phyloP scores from a whole-genome alignment of 495 filamentous ascomycete genomes.

The Penicillium silybi region DNA sequence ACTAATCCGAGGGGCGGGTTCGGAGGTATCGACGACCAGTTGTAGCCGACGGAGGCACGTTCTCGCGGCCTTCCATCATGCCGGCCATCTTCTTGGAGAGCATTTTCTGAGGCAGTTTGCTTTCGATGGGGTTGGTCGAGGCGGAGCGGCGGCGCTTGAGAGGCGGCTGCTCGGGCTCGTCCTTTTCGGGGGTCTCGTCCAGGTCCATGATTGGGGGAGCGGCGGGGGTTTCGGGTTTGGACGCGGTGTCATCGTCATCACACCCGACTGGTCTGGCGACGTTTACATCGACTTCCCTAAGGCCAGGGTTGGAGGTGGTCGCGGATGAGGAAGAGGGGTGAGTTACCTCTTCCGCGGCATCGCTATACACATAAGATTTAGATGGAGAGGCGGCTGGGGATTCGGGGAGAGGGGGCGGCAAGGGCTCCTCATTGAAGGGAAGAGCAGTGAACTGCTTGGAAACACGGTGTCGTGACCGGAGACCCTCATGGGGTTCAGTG shows the following conservation, averaged over 20 bases:
- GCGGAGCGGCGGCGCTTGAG: constrained; percentile 52
- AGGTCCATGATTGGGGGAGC: constrained; percentile 16
- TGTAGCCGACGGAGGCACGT: constrained; percentile 46
- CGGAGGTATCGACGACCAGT: constrained; percentile 25
- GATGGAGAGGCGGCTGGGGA: constrained; percentile 30
- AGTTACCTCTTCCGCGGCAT: constrained; percentile 38
- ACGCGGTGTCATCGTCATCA: constrained; percentile 15
- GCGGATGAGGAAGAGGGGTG: constrained; percentile 32
- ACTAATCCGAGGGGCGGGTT: constrained; percentile 25
- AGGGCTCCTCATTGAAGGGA: constrained; percentile 32
- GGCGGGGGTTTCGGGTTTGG: constrained; percentile 18
- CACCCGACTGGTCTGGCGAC: constrained; percentile 36
- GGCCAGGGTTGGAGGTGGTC: constrained; percentile 43
- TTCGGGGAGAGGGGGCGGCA: constrained; percentile 17
- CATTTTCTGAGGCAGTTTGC: constrained; percentile 41
- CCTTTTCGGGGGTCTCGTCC: constrained; percentile 22
- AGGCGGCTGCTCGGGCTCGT: constrained; percentile 44
- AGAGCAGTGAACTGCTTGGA: constrained; percentile 35
- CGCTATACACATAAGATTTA: constrained; percentile 43
- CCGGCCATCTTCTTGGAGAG: constrained; percentile 40
- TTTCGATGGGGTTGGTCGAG: constrained; percentile 26
- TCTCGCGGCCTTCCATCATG: constrained; percentile 58
- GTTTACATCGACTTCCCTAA: constrained; percentile 56
- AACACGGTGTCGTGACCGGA: constrained; percentile 57
- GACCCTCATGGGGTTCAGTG: constrained; percentile 65